Conservation (phyloP, 2,329 filamentous ascomycete species). For the Aulographum hederae region DNA sequence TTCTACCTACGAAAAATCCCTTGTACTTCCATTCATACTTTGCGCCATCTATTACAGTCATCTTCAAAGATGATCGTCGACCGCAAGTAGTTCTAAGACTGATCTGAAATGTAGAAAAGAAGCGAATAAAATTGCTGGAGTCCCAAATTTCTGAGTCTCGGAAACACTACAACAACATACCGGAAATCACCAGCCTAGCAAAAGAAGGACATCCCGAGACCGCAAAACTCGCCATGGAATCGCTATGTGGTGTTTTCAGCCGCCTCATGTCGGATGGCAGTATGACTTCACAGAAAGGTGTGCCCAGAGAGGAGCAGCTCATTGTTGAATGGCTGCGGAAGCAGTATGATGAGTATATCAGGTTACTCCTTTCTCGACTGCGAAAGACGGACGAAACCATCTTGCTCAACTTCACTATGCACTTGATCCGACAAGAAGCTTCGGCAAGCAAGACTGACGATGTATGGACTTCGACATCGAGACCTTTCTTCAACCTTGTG, state of each 20-base stretch:
- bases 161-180: slow-evolving; percentile 85
- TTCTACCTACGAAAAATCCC: no score
- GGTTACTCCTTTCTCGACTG: slow-evolving; percentile 42
- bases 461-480: slow-evolving; percentile 55
- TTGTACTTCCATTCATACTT: no score
- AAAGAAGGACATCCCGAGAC: slow-evolving; percentile 32
- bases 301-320: slow-evolving; percentile 54
- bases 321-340: slow-evolving; percentile 66
- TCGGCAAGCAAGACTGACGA: no score
- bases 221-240: slow-evolving; percentile 52
- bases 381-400: slow-evolving; percentile 37
- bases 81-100: no score
- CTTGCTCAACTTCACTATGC: no score
- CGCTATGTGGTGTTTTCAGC: slow-evolving; percentile 73
- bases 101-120: no score
- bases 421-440: no score
- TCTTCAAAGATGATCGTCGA: no score
- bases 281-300: slow-evolving; percentile 44
- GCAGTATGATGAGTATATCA: slow-evolving; percentile 53
- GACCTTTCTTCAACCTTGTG: slow-evolving; percentile 48
- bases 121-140: slow-evolving; percentile 36
- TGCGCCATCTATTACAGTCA: no score
- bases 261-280: slow-evolving; percentile 58
- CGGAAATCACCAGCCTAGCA: slow-evolving; percentile 43
- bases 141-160: slow-evolving; percentile 67